Base-by-base conservation (phyloP, 441 rosid genomes). In the Pelargonium australe region DNA sequence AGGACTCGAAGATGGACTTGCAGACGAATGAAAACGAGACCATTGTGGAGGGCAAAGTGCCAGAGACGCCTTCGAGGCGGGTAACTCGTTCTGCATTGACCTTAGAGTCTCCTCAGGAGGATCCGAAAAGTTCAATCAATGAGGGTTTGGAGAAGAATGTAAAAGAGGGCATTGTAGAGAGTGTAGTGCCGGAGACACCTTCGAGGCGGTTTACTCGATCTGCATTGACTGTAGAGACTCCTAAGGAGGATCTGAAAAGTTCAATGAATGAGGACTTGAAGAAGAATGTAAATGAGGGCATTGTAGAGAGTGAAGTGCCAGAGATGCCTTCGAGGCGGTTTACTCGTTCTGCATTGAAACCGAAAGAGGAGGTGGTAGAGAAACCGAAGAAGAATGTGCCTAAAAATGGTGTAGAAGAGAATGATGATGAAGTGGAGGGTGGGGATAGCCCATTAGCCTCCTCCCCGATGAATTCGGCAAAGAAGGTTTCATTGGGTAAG, bases 261-360 rank as follows among this genome's bases (percentile, higher is more conserved):
- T 53, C 20, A 13, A 31, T 25, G 14, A 69, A 16, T 23, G 14
- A 40, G 17, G 66, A 66, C 55, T 63, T 43, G 17, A 51, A 28
- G 40, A 61, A 61, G 47, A 13, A 13, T 25, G 67, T 12, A 20
- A 31, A 51, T 7, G 71, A 49, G 66, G 70, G 68, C 37, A 77
- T 80, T 76, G 43, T 31, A 41, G 77, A 60, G 49, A 78, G 79
- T 63, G 70, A 51, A 66, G 64, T 40, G 68, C 40, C 69, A 53
- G 79, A 34, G 47, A 80, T 69, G 70, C 81, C 87, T 2, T 12
- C 68, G n/a, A 81, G 84, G 80, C 85, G 96, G 86, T 86, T 89
- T 80, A 93, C 98, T 0, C 84, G 97, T 65, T 91, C 97, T 0
- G 67, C 80, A 68, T 75, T 84, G 74, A 88, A 88, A 70, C 70